phyloP scores from a whole-genome alignment of 768 basidiomycete genomes.

The Podaxis pistillaris region DNA sequence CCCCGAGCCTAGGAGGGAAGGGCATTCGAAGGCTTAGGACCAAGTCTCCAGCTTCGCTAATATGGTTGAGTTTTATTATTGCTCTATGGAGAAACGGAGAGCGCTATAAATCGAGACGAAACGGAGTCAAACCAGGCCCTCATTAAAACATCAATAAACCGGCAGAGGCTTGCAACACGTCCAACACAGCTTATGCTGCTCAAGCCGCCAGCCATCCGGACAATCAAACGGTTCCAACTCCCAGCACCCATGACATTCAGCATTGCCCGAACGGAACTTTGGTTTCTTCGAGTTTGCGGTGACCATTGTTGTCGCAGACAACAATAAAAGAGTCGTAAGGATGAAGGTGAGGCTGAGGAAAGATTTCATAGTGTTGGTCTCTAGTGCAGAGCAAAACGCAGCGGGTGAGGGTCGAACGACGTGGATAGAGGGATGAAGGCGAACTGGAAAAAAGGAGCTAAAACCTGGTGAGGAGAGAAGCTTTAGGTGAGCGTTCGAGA shows the following conservation, averaged over 20 bases:
- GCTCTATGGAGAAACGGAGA: not conserved
- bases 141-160: not conserved
- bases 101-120: not conserved
- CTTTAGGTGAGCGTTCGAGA: not conserved
- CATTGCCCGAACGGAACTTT: slow-evolving; percentile 3
- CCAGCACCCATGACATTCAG: slow-evolving; percentile 11
- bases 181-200: not conserved
- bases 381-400: no score
- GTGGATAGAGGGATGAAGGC: not conserved
- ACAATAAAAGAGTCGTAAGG: not conserved
- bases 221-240: slow-evolving; percentile 7
- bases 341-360: not conserved
- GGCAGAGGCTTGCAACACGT: slow-evolving; percentile 3
- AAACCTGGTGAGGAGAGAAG: not conserved
- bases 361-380: not conserved
- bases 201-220: not conserved
- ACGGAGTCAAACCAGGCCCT: not conserved
- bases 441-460: not conserved
- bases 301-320: not conserved
- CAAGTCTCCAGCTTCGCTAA: no score
- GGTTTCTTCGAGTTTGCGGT: not conserved
- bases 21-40: no score
- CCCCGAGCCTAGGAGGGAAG: no score
- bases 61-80: no score
- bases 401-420: no score